phyloP scores from a whole-genome alignment of 768 basidiomycete species.

The Podaxis sp. region DNA sequence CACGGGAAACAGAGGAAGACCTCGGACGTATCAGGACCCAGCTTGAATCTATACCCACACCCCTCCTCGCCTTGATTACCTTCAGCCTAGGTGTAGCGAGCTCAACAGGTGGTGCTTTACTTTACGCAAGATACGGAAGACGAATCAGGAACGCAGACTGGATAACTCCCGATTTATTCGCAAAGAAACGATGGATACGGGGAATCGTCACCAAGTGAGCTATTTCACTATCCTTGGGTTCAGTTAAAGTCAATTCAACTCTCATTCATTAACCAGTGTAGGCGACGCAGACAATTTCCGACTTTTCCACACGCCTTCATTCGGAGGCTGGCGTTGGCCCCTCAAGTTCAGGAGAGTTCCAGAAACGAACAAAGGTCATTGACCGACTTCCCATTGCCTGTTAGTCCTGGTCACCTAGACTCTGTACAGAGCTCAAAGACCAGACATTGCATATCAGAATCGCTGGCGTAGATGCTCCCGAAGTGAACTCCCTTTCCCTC shows the following conservation, averaged over 20 bases:
- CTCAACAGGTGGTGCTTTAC: constrained; percentile 30
- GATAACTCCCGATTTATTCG: constrained; percentile 64
- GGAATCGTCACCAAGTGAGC: constrained; percentile 80
- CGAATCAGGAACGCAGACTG: constrained; percentile 68
- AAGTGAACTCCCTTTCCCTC: constrained; percentile 46
- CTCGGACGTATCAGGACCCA: constrained; percentile 16
- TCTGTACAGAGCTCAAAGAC: constrained; percentile 61
- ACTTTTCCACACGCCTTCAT: constrained; percentile 80
- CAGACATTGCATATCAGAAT: constrained; percentile 87
- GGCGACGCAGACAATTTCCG: constrained; percentile 89
- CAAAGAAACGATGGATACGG: constrained; percentile 64
- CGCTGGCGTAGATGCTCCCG: constrained; percentile 91
- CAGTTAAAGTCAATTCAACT: not conserved
- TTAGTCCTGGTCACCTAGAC: constrained; percentile 2
- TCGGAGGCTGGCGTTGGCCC: constrained; percentile 71
- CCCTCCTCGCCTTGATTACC: constrained; percentile 30
- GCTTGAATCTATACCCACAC: constrained; percentile 28
- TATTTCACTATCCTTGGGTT: not conserved
- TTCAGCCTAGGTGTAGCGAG: constrained; percentile 42
- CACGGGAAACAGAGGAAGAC: not conserved
- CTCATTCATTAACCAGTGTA: constrained; percentile 46
- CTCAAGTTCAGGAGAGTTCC: constrained; percentile 71
- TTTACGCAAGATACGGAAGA: constrained; percentile 52
- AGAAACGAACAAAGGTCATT: constrained; percentile 50
- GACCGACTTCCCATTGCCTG: not conserved